Evolutionary conservation across 345 rosid species (phyloP), one percentile per base, ranked within the genome.

Genomic region (Luvunga scandens): DNA sequence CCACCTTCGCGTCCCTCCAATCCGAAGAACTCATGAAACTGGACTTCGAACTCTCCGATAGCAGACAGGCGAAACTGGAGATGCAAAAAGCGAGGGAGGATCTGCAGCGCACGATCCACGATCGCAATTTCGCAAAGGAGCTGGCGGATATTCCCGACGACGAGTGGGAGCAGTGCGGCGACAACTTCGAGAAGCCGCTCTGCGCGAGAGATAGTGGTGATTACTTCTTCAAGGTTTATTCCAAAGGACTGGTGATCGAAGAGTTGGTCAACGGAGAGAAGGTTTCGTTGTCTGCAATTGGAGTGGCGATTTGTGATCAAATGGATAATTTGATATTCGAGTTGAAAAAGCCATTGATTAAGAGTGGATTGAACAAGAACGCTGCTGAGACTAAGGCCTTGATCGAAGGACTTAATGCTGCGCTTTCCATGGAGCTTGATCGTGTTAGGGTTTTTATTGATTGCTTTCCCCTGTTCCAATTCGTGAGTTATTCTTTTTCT

Each of bases 331-430:
- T 88, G 86, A 80, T 91, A 31, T 83, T 91, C 62, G 89, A 86
- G 30, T 53, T 88, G 55, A 71, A 64, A 7, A 89, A 87, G 48
- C 78, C 73, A 66, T 62, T 87, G 78, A 78, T 68, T 22, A 83
- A 73, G 0, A 84, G 72, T 13, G 78, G 81, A 57, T 71, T 78
- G 81, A 84, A 83, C 73, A 59, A 71, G 19, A 77, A 75, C 22
- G 84, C 79, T 53, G 90, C 89, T 0, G 94, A 83, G 66, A 18
- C 85, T 24, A 83, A 86, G 59, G 94, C 91, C 16, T 72, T 93
- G 79, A 71, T 92, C 77, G 90, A 86, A 81, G 98, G 92, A 28
- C 85, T 94, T 16, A 84, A 83, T 56, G 90, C 86, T n/a, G 96
- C 92, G 27, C 78, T 86, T 59, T 59, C 70, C 73, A 82, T 92